phyloP scores from a whole-genome alignment of 2,329 filamentous ascomycete genomes.

The Colletotrichum horii region DNA sequence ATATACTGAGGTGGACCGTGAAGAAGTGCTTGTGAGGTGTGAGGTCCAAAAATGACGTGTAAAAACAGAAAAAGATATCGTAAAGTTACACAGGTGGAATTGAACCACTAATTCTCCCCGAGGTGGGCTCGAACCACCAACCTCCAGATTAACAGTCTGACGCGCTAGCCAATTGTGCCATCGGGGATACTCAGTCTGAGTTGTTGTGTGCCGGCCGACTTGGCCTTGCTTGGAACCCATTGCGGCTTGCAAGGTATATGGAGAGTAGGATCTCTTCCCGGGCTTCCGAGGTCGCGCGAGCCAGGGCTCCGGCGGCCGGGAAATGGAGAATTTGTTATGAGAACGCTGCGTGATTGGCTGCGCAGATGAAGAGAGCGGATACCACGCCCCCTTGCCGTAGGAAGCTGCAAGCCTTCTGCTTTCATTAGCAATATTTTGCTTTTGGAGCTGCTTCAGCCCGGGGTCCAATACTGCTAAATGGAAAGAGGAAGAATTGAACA shows the following conservation, averaged over 20 bases:
- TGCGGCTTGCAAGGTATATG: background rate
- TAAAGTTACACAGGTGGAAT: background rate
- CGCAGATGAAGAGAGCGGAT: background rate
- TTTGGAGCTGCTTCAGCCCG: background rate
- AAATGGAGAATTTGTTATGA: background rate
- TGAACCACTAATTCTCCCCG: conserved; percentile 12
- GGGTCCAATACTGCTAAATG: background rate
- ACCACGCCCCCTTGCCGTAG: background rate
- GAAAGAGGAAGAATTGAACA: background rate
- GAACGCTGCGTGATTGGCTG: background rate
- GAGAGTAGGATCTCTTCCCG: background rate
- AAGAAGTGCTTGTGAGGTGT: background rate
- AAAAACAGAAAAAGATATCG: background rate
- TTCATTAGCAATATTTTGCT: background rate
- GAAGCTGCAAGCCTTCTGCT: background rate
- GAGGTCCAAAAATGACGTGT: background rate
- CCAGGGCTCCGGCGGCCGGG: background rate
- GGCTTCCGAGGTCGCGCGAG: background rate
- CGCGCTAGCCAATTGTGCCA: conserved; percentile 24
- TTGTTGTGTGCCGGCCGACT: too few species aligned
- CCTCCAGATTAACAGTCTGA: conserved; percentile 24
- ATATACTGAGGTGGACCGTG: background rate
- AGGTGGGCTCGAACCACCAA: conserved; percentile 23
- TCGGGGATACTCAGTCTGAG: conserved; percentile 5
- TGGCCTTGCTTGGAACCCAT: background rate